phyloP scores from a whole-genome alignment of 1,284 basidiomycete species.

The Cryptococcus amylolentus region DNA sequence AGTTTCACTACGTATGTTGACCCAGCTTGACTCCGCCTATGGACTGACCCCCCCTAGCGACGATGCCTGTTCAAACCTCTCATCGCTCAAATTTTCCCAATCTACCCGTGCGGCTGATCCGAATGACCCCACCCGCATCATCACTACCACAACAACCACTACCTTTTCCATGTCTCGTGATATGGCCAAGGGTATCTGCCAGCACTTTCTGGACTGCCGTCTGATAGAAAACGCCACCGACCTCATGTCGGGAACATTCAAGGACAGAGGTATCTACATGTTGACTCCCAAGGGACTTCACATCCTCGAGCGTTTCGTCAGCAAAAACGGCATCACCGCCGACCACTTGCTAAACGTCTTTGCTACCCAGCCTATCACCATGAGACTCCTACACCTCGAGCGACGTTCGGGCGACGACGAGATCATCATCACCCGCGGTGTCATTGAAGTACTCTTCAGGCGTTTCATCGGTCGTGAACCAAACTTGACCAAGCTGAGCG shows the following conservation, averaged over 20 bases:
- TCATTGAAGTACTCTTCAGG: constrained; percentile 91
- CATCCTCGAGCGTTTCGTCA: constrained; percentile 97
- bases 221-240: constrained; percentile 96
- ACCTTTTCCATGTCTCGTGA: constrained; percentile 99
- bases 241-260: constrained; percentile 81
- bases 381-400: constrained; percentile 96
- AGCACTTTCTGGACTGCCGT: constrained; percentile 98
- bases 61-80: constrained; percentile 89
- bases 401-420: constrained; percentile 90
- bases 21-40: background rate
- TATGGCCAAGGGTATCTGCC: constrained; percentile 99
- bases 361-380: constrained; percentile 89
- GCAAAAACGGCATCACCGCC: constrained; percentile 91
- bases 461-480: constrained; percentile 84
- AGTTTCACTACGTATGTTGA: constrained; percentile 88
- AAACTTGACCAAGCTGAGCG: constrained; percentile 58
- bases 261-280: constrained; percentile 93
- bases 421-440: constrained; percentile 89
- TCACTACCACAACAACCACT: constrained; percentile 98
- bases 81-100: constrained; percentile 97
- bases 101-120: constrained; percentile 97
- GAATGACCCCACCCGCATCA: constrained; percentile 90
- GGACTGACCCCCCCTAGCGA: constrained; percentile 61
- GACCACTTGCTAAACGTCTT: constrained; percentile 90
- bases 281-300: constrained; percentile 97